Evolutionary conservation across 2,329 filamentous ascomycete genomes (phyloP).

Genomic region (Curvularia verruculosa): DNA sequence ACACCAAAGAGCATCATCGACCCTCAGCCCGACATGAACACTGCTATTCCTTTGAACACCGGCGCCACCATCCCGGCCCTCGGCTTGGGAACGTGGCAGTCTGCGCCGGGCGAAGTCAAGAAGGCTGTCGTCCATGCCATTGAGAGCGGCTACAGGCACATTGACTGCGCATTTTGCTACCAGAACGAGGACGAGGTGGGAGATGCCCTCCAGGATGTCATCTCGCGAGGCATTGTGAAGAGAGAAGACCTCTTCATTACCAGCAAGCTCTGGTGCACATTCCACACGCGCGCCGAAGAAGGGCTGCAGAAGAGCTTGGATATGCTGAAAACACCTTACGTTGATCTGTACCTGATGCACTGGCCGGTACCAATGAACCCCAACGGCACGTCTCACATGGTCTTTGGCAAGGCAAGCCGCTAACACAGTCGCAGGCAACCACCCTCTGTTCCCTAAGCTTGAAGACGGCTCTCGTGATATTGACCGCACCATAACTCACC

Average conservation of each 20-base stretch:
- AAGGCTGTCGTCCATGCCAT: conserved; percentile 56
- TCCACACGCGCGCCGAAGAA: conserved; percentile 71
- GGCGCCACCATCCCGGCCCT: conserved; percentile 49
- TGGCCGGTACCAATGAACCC: conserved; percentile 85
- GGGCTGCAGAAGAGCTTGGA: conserved; percentile 75
- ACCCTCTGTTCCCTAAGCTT: conserved; percentile 76
- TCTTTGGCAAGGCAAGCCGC: background rate
- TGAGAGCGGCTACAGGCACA: conserved; percentile 58
- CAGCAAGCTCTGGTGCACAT: conserved; percentile 85
- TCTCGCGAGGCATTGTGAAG: conserved; percentile 70
- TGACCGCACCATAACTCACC: conserved; percentile 69
- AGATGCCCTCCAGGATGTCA: conserved; percentile 74
- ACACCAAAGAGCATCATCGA: conserved; percentile 47
- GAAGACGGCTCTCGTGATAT: conserved; percentile 77
- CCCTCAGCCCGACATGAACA: conserved; percentile 49
- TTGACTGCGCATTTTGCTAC: conserved; percentile 79
- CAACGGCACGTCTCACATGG: conserved; percentile 57
- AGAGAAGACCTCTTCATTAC: conserved; percentile 82
- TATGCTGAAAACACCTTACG: conserved; percentile 76
- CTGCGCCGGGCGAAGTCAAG: conserved; percentile 55
- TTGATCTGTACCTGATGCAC: conserved; percentile 83
- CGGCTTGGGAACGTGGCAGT: conserved; percentile 50
- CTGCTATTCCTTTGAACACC: conserved; percentile 49
- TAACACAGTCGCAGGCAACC: conserved; percentile 58
- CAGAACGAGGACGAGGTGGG: conserved; percentile 85